Evolutionary conservation across 1,139 yeast genomes (phyloP), one percentile per base, ranked within the genome.

Genomic region (Wickerhamomyces sp.): DNA sequence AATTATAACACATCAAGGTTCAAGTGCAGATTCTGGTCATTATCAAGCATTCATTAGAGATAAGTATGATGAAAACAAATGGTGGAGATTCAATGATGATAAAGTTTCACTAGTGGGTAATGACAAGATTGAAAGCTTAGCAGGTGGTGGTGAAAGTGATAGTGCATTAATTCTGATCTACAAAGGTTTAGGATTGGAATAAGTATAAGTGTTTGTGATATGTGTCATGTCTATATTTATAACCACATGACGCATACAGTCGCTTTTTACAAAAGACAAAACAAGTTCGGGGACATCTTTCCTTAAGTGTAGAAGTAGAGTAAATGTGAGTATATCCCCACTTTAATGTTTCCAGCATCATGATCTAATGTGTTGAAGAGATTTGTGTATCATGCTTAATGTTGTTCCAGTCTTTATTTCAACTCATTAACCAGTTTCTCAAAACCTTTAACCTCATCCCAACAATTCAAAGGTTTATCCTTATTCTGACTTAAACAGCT

Each of bases 61-160:
- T 63, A 78, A 76, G 45, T 68, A 69, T 40, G 94, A 84, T 60
- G 89, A 86, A 37, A 79, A 83, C 39, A 76, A 74, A 55, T 93
- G 99, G 99, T 93, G 88, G 84, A 84, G 83, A 62, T 94, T 89
- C 68, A 90, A 93, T 63, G 99, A 93, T 64, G 96, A 91, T 66
- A 84, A 85, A 63, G 96, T 94, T n/a, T 71, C 81, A 10, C 69
- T 75, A 36, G 90, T 91, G 14, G 78, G 75, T 49, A 86, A 80
- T 61, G 94, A 89, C 45, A 88, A 79, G 62, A 80, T 93, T 51
- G 96, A 89, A 62, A 68, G 78, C 45, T 75, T 94, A 53, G 87
- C 97, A 9, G 99, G 99, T 40, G 99, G 99, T 44, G 97, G 99
- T 50, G 99, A 94, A 69, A 83, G 95, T 57, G 99, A 93, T 66